A percentile compares a stretch with the other conserved stretches of the same genome.
Evolutionary conservation across 768 basidiomycete species (phyloP).

Genomic region (Asterophora parasitica): DNA sequence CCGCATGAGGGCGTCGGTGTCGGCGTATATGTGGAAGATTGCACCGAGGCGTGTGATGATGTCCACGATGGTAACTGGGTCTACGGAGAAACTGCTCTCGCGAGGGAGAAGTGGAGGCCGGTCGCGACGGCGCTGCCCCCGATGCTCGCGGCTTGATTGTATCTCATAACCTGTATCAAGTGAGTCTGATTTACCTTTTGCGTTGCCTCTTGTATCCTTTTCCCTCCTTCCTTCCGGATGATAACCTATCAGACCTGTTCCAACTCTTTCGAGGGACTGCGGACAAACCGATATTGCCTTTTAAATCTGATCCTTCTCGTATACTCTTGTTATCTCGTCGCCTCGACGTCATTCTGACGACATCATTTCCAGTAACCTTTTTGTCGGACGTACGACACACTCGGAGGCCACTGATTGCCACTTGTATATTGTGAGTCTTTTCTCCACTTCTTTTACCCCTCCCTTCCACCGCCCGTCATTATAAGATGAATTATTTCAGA

Average conservation of each 20-base stretch:
- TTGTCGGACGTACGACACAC: neutral
- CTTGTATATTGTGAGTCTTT: constrained; percentile 33
- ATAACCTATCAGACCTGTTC: constrained; percentile 77
- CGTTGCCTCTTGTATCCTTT: constrained; percentile 8
- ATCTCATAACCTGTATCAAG: constrained; percentile 14
- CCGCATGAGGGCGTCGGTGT: constrained; percentile 69
- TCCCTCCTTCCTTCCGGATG: constrained; percentile 39
- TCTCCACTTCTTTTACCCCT: constrained; percentile 1
- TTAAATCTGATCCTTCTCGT: constrained; percentile 33
- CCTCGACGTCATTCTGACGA: neutral
- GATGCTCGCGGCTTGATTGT: constrained; percentile 24
- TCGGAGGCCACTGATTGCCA: neutral
- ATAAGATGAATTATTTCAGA: constrained; percentile 56
- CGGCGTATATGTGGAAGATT: constrained; percentile 75
- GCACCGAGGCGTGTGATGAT: constrained; percentile 33
- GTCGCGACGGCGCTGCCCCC: constrained; percentile 57
- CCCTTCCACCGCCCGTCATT: constrained; percentile 12
- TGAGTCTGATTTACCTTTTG: constrained; percentile 10
- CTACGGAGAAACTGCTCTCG: constrained; percentile 54
- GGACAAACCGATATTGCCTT: constrained; percentile 65
- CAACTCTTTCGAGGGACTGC: constrained; percentile 44
- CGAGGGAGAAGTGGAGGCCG: constrained; percentile 46
- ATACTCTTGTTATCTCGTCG: neutral
- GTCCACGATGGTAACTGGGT: constrained; percentile 56
- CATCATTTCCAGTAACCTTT: neutral